Conservation (phyloP, 768 basidiomycete species). For the Cantharellus anzutake region DNA sequence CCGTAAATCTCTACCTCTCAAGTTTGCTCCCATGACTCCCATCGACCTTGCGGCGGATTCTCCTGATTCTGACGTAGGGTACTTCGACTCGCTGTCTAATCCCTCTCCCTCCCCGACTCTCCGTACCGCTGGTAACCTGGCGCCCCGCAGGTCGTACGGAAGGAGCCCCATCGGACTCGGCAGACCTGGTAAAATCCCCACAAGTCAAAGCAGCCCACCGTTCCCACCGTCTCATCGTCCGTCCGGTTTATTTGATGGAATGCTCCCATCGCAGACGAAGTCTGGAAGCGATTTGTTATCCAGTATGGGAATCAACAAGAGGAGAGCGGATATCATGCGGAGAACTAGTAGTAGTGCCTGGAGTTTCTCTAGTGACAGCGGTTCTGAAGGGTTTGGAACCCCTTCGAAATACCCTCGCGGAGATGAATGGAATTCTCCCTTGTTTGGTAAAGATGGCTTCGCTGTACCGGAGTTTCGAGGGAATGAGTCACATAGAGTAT, state of each 20-base stretch:
- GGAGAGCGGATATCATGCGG: slow-evolving; percentile 4
- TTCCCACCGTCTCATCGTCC: background rate
- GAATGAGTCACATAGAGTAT: background rate
- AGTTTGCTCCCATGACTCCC: slow-evolving; percentile 1
- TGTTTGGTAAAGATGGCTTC: too few species aligned
- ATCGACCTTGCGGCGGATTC: slow-evolving; percentile 2
- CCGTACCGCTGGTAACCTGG: background rate
- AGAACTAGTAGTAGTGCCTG: slow-evolving; percentile 5
- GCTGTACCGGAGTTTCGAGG: too few species aligned
- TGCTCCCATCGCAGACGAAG: background rate
- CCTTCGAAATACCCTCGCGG: background rate
- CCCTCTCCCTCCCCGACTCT: slow-evolving; percentile 4
- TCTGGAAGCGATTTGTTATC: background rate
- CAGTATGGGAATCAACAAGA: background rate
- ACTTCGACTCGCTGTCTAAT: background rate
- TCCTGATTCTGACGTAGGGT: slow-evolving; percentile 6
- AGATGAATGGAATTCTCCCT: too few species aligned
- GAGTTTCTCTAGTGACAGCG: background rate
- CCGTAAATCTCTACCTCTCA: slow-evolving; percentile 7
- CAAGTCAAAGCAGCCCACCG: background rate
- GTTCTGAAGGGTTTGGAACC: background rate
- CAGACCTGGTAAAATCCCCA: background rate
- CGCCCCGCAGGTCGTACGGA: background rate
- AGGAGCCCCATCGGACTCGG: background rate
- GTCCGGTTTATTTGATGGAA: background rate